A percentile compares a stretch with the other conserved stretches of the same genome.
Conservation (phyloP, 352 stramenopile species). For the Globisporangium spiculum region DNA sequence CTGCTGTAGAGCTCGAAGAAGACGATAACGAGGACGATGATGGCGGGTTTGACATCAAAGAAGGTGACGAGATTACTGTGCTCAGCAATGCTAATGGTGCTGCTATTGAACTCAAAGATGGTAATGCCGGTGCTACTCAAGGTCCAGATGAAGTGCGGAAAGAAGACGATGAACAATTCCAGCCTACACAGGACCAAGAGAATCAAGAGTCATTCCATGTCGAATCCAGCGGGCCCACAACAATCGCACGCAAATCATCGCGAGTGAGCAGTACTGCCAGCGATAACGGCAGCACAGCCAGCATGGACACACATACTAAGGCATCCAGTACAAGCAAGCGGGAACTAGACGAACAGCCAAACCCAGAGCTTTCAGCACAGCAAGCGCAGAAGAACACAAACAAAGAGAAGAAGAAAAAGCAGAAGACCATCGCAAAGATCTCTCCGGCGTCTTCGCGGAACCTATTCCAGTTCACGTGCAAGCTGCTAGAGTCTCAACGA, state of each 20-base stretch:
- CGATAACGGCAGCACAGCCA: background rate
- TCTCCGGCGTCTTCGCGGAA: slow-evolving; percentile 30
- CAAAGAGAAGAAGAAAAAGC: slow-evolving; percentile 1
- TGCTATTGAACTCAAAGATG: background rate
- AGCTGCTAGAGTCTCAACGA: slow-evolving; percentile 29
- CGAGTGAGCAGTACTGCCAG: background rate
- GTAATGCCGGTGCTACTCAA: background rate
- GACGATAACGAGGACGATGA: background rate
- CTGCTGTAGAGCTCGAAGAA: background rate
- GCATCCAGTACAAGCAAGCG: background rate
- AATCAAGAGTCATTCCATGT: background rate
- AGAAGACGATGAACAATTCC: background rate
- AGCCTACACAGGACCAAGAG: background rate
- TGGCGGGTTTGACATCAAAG: background rate
- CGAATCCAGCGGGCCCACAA: background rate
- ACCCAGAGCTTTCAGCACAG: background rate
- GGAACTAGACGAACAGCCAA: background rate
- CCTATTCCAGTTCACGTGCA: slow-evolving; percentile 44
- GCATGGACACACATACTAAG: background rate
- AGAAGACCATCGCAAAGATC: background rate
- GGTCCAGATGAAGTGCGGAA: background rate
- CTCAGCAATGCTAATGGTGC: background rate
- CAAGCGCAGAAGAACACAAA: background rate
- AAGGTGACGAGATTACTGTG: background rate
- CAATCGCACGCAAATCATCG: background rate